These are phyloP conservation scores for Cystobasidium pallidum DNA, from an alignment of 1,284 basidiomycete species.

Conservation along the genomic window DNA sequence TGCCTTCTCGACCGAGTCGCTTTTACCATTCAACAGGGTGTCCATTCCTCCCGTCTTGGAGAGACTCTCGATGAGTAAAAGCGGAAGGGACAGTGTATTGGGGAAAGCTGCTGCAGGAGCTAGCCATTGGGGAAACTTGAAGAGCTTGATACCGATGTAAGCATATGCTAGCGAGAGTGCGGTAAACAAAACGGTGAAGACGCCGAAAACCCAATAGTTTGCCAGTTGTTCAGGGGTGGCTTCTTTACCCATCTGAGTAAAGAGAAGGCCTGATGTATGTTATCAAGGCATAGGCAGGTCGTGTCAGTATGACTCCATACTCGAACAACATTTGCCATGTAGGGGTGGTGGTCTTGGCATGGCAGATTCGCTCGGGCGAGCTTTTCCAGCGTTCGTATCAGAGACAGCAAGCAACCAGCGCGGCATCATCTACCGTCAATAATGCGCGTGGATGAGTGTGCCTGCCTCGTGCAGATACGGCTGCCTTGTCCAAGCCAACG, in stretches of 20 bases:
- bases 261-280: slow-evolving; percentile 52
- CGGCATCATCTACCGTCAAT: no score
- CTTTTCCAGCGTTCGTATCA: no score
- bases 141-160: slow-evolving; percentile 48
- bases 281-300: not conserved
- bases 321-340: no score
- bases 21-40: slow-evolving; percentile 48
- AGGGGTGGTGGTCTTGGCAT: no score
- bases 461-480: no score
- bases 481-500: not conserved
- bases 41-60: slow-evolving; percentile 54
- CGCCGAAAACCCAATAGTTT: slow-evolving; percentile 55
- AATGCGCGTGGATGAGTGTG: no score
- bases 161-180: slow-evolving; percentile 53
- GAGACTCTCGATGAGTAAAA: slow-evolving; percentile 55
- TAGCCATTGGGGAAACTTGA: slow-evolving; percentile 50
- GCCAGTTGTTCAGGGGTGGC: slow-evolving; percentile 54
- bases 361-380: no score
- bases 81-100: slow-evolving; percentile 53
- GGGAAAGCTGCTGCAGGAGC: slow-evolving; percentile 34
- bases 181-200: slow-evolving; percentile 54
- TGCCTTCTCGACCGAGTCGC: slow-evolving; percentile 49
- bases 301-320: not conserved
- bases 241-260: slow-evolving; percentile 56
- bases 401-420: no score